Conservation (phyloP, 1,284 basidiomycete genomes). For the Sanghuangporus sanghuang region DNA sequence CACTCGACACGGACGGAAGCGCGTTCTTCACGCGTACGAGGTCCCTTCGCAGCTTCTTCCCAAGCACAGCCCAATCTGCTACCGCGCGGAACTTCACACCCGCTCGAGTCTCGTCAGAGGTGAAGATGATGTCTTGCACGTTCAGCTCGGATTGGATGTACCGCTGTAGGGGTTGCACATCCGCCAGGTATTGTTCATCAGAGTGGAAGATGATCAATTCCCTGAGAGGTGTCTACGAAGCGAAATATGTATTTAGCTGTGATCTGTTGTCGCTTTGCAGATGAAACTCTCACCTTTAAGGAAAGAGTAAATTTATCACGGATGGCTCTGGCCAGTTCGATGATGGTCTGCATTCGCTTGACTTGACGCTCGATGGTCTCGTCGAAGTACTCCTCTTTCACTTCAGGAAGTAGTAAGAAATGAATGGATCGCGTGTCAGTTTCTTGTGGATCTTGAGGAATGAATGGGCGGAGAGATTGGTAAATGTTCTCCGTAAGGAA, state of each 20-base stretch:
- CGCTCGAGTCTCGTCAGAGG: slow-evolving; percentile 80
- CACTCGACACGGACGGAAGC: slow-evolving; percentile 77
- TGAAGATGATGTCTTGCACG: slow-evolving; percentile 86
- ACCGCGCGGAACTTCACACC: slow-evolving; percentile 90
- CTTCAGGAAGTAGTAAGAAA: slow-evolving; percentile 91
- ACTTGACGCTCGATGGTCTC: slow-evolving; percentile 95
- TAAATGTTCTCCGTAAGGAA: slow-evolving; percentile 98
- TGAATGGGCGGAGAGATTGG: slow-evolving; percentile 83
- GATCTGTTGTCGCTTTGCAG: neutral
- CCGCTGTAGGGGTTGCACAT: slow-evolving; percentile 79
- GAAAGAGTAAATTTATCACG: slow-evolving; percentile 87
- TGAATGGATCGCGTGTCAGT: slow-evolving; percentile 88
- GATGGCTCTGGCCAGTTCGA: slow-evolving; percentile 87
- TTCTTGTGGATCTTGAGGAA: slow-evolving; percentile 67
- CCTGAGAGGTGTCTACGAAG: slow-evolving; percentile 79
- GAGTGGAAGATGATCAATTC: slow-evolving; percentile 95
- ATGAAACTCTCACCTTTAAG: slow-evolving; percentile 68
- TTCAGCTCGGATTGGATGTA: slow-evolving; percentile 98
- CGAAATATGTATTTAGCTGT: neutral
- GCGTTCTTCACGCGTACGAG: slow-evolving; percentile 87
- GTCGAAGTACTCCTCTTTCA: slow-evolving; percentile 95
- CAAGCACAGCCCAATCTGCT: slow-evolving; percentile 95
- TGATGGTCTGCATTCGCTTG: slow-evolving; percentile 90
- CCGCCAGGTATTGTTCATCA: slow-evolving; percentile 79
- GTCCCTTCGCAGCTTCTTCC: slow-evolving; percentile 93